phyloP scores from a whole-genome alignment of 2,329 filamentous ascomycete species.

The Pseudogymnoascus destructans region DNA sequence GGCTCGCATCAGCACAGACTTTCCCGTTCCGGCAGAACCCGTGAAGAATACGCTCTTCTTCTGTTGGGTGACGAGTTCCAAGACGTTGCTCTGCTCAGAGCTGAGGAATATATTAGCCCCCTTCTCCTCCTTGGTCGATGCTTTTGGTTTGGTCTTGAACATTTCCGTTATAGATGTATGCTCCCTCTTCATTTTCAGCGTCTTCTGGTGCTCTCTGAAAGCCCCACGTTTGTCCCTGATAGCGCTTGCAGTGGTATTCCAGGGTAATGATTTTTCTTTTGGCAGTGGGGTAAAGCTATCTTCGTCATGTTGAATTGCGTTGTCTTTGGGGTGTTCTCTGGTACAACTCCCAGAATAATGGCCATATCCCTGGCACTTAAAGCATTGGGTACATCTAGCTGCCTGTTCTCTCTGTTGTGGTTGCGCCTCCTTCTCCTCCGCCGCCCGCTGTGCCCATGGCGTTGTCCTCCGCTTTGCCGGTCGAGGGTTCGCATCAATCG shows the following conservation, averaged over 20 bases:
- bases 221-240: conserved; percentile 68
- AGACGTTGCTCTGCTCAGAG: conserved; percentile 71
- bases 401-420: neutral
- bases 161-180: conserved; percentile 21
- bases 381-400: neutral
- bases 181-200: conserved; percentile 30
- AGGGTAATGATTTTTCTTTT: conserved; percentile 35
- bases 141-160: neutral
- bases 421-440: conserved; percentile 21
- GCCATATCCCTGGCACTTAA: neutral
- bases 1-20: conserved; percentile 87
- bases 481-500: conserved; percentile 17
- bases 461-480: conserved; percentile 28
- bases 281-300: neutral
- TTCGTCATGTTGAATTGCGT: neutral
- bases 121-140: conserved; percentile 33
- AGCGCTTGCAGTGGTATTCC: conserved; percentile 62
- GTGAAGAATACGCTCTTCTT: conserved; percentile 94
- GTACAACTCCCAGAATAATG: neutral
- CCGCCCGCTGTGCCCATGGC: conserved; percentile 23
- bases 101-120: conserved; percentile 52
- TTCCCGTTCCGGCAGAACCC: conserved; percentile 89
- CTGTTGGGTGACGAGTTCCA: conserved; percentile 68
- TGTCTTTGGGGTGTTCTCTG: neutral
- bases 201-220: conserved; percentile 49